phyloP scores from a whole-genome alignment of 208 protist species.

The Sergeia podlipaevii region DNA sequence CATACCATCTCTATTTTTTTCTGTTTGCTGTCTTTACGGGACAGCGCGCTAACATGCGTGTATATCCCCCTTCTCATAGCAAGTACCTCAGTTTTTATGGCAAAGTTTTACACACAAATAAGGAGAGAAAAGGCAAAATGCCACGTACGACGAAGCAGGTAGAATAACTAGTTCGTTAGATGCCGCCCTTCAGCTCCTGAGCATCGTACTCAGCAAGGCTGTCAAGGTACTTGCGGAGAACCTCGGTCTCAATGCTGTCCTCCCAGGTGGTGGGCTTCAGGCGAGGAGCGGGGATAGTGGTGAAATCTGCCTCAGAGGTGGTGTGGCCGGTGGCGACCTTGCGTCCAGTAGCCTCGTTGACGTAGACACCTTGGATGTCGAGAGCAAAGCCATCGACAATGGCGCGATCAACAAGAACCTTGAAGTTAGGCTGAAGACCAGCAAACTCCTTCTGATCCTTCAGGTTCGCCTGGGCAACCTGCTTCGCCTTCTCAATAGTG shows the following conservation, averaged over 20 bases:
- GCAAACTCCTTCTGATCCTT: slow-evolving; percentile 63
- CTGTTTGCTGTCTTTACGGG: slow-evolving; percentile 4
- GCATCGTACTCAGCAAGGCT: slow-evolving; percentile 76
- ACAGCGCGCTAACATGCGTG: background rate
- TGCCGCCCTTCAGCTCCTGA: slow-evolving; percentile 83
- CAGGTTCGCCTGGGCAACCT: slow-evolving; percentile 64
- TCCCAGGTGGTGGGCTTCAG: slow-evolving; percentile 65
- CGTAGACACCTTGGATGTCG: slow-evolving; percentile 75
- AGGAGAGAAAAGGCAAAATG: slow-evolving; percentile 8
- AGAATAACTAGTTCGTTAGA: slow-evolving; percentile 34
- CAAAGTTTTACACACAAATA: slow-evolving; percentile 10
- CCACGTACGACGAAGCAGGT: slow-evolving; percentile 8
- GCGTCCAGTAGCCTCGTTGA: slow-evolving; percentile 69
- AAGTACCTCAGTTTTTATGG: slow-evolving; percentile 17
- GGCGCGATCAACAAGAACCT: slow-evolving; percentile 78
- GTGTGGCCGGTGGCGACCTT: slow-evolving; percentile 21
- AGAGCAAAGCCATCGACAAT: slow-evolving; percentile 87
- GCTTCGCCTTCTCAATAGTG: slow-evolving; percentile 49
- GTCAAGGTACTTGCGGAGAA: slow-evolving; percentile 84
- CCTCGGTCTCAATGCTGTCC: slow-evolving; percentile 87
- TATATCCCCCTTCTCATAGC: slow-evolving; percentile 5
- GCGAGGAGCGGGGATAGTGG: slow-evolving; percentile 59
- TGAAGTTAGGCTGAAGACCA: slow-evolving; percentile 60
- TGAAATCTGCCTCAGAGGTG: slow-evolving; percentile 78
- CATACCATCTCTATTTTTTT: slow-evolving; percentile 10